phyloP scores from a whole-genome alignment of 345 rosid species.

The Excoecaria cochinchinensis region DNA sequence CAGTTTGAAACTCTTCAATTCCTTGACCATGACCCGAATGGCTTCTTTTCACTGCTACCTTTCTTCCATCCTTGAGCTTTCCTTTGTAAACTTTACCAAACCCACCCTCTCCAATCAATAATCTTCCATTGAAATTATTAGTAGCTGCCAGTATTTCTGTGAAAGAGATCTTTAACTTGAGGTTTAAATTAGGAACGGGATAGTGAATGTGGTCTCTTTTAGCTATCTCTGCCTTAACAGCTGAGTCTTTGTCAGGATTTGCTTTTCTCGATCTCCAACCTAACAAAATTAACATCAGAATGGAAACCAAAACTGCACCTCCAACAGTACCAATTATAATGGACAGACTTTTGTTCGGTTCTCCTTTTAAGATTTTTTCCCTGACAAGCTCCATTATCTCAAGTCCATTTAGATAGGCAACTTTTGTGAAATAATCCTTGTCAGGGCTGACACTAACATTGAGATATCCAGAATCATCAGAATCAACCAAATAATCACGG shows the following conservation, averaged over 20 bases:
- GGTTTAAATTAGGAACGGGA: slow-evolving; percentile 28
- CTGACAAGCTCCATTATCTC: slow-evolving; percentile 46
- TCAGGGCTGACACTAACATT: slow-evolving; percentile 33
- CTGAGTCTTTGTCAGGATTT: slow-evolving; percentile 14
- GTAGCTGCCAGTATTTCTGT: slow-evolving; percentile 45
- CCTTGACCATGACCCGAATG: slow-evolving; percentile 45
- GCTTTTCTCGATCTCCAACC: slow-evolving; percentile 22
- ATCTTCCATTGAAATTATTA: slow-evolving; percentile 29
- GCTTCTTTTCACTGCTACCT: slow-evolving; percentile 49
- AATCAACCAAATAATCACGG: slow-evolving; percentile 35
- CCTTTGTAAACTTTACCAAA: slow-evolving; percentile 45
- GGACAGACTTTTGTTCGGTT: slow-evolving; percentile 1
- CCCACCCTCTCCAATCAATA: slow-evolving; percentile 42
- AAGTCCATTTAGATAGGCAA: slow-evolving; percentile 50
- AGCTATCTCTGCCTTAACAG: neutral
- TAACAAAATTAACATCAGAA: slow-evolving; percentile 17
- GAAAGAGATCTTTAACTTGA: slow-evolving; percentile 36
- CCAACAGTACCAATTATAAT: slow-evolving; percentile 31
- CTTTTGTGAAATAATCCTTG: rapidly evolving
- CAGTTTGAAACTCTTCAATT: slow-evolving; percentile 44
- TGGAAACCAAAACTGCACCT: slow-evolving; percentile 23
- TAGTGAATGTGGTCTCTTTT: neutral
- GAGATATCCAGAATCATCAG: slow-evolving; percentile 40
- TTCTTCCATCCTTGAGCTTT: slow-evolving; percentile 30
- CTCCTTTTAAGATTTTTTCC: neutral